Base-by-base conservation (phyloP, 768 basidiomycete species). In the Mycena alexandri region DNA sequence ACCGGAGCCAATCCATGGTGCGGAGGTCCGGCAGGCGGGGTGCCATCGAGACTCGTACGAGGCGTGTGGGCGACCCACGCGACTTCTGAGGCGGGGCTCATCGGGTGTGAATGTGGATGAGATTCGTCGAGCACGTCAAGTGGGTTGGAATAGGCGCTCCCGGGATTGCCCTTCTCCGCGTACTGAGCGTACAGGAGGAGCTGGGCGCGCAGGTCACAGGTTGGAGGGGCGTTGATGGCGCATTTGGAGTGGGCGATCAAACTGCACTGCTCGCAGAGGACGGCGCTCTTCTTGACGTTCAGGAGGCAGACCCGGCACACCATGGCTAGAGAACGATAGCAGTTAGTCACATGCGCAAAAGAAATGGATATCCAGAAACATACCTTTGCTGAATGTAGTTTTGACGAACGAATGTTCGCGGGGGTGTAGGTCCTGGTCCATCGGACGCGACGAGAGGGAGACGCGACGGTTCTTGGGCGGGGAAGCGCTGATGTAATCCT, bases 361-460 rank as follows among this genome's bases (percentile, higher is more conserved):
- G 36, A 53, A 38, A 55, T 54, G 58, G n/a, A 59, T 29, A 63
- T 55, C 41, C 41, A 47, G 16, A 67, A 47, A 83, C 93, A 77
- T 76, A 98, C 96, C 89, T 83, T 96, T 96, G 74, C 90, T 90
- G 78, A 98, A 98, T 11, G 92, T 92, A 5, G 95, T 96, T 82
- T 94, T 96, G 34, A 97, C 92, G 76, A 97, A 96, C 14, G 87
- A 85, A 74, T 98, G 96, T 42, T 90, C 86, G 52, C 88, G 86
- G 21, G 90, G 86, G 5, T 88, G 86, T 68, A 91, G 86, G 14
- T 86, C 85, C 72, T 81, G 81, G 67, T 84, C 78, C 52, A 73
- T 80, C 46, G 80, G 81, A 51, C 77, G 79, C 58, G 84, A 82
- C 29, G 81, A 70, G 54, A 81, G 74, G 22, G 85, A 82, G 24